These are phyloP conservation scores for Cyberlindnera saturnus DNA, from an alignment of 805 yeast species.

Conservation along the genomic window DNA sequence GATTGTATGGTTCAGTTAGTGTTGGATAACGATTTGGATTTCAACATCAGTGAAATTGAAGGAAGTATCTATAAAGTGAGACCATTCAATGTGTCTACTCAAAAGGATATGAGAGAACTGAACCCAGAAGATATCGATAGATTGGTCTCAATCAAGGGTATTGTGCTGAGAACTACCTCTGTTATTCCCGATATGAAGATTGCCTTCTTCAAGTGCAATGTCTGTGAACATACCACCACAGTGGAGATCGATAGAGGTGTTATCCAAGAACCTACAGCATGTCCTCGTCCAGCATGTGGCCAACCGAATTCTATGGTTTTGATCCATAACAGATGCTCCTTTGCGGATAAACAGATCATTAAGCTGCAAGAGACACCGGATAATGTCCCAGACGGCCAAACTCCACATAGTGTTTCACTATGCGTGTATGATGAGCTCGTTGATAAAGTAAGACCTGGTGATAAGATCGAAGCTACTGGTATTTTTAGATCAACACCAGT, in stretches of 20 bases:
- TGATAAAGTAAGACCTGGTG: constrained; percentile 94
- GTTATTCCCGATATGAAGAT: constrained; percentile 97
- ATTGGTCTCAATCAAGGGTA: constrained; percentile 83
- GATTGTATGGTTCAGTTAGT: constrained; percentile 79
- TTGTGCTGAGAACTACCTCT: constrained; percentile 82
- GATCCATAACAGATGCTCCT: constrained; percentile 85
- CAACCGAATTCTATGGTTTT: constrained; percentile 83
- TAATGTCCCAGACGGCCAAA: constrained; percentile 95
- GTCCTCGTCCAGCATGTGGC: constrained; percentile 86
- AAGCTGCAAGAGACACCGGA: constrained; percentile 95
- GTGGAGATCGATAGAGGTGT: constrained; percentile 94
- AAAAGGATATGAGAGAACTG: constrained; percentile 82
- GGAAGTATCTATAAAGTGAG: constrained; percentile 79
- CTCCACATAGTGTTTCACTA: constrained; percentile 91
- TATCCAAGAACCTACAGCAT: constrained; percentile 85
- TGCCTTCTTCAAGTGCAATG: constrained; percentile 91
- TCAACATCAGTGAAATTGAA: constrained; percentile 60
- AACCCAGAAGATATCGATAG: constrained; percentile 95
- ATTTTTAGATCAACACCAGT: constrained; percentile 91
- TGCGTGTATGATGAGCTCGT: constrained; percentile 96
- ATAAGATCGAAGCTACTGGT: constrained; percentile 91
- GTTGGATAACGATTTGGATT: constrained; percentile 48
- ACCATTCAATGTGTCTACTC: constrained; percentile 74
- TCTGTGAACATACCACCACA: constrained; percentile 87
- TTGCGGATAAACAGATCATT: constrained; percentile 93